Evolutionary conservation across 164 flowering plant species (phyloP).

Genomic region (Nymphaea thermarum): DNA sequence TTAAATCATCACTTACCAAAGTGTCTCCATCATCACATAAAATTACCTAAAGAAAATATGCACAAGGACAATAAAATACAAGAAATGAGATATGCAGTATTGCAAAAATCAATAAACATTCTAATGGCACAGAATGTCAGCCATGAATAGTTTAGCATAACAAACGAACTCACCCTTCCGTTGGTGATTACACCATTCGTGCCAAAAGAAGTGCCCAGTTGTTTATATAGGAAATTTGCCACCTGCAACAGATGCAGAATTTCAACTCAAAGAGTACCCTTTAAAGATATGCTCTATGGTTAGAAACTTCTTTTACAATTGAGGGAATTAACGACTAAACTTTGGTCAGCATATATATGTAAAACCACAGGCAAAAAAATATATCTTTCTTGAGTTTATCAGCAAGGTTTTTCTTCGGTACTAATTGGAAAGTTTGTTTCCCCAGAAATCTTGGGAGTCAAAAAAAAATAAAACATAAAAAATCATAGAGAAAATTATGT

Average conservation of each 20-base stretch:
- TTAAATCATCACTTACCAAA: constrained; percentile 68
- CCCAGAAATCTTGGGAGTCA: too few relatives aligned
- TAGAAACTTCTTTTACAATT: too few relatives aligned
- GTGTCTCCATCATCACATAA: constrained; percentile 28
- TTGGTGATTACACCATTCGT: constrained; percentile 72
- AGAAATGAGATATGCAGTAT: background rate
- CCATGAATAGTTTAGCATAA: too few relatives aligned
- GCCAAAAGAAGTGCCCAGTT: constrained; percentile 43
- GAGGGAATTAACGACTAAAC: too few relatives aligned
- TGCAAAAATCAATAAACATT: background rate
- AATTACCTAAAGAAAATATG: constrained; percentile 34
- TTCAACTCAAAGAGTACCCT: background rate
- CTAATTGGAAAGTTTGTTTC: too few relatives aligned
- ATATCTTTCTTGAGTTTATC: too few relatives aligned
- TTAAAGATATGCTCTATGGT: too few relatives aligned
- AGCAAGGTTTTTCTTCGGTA: too few relatives aligned
- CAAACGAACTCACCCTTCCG: constrained; percentile 65
- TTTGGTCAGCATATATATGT: too few relatives aligned
- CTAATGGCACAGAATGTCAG: background rate
- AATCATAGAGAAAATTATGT: too few relatives aligned
- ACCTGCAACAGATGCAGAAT: constrained; percentile 38
- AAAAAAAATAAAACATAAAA: too few relatives aligned
- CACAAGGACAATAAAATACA: background rate
- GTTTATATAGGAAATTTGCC: constrained; percentile 34
- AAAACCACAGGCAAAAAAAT: too few relatives aligned